Evolutionary conservation across 495 filamentous ascomycete genomes (phyloP), one percentile per base, ranked within the genome.

Genomic region (Neurospora intermedia): DNA sequence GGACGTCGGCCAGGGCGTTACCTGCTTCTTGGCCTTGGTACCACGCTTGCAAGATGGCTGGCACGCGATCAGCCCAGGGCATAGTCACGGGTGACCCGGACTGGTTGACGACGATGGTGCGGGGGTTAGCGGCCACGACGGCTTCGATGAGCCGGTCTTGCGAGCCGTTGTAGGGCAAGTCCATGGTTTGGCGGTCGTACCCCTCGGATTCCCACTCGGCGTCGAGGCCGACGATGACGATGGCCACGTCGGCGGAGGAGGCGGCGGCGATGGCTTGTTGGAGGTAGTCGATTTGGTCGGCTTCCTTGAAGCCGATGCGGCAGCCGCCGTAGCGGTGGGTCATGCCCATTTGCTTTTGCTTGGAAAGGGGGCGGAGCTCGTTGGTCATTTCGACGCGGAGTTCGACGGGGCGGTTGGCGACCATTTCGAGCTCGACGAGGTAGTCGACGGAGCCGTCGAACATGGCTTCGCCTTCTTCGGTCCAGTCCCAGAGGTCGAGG

Each of bases 151-250:
- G 84, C 39, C 90, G 87, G 77, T 97, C 92, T 78, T 91, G 92
- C 77, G 88, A 89, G 1, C 90, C 90, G 72, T 87, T 84, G 40
- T 80, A 82, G 6, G 93, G 93, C 11, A 96, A 86, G 75, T 93
- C 90, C 92, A 96, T 94, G 71, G 88, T 89, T 71, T 90, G 86
- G n/a, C 93, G 88, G 80, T 96, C 93, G 74, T 93, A 90, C 31
- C 94, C 94, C 73, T 96, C 94, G 20, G 91, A 93, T 79, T 96
- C 93, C 93, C 93, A 96, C 78, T 97, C 94, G 59, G 86, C 87
- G 77, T 93, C 92, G 16, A 96, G 85, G 4, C 94, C 94, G 27
- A 93, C 91, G 76, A 93, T 89, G 11, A 96, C 85, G 69, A 96
- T 85, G 8, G 92, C 94, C 40, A 94, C 89, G 71, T 95, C 92